phyloP scores from a whole-genome alignment of 345 rosid genomes.

The Abelmoschus esculentus region DNA sequence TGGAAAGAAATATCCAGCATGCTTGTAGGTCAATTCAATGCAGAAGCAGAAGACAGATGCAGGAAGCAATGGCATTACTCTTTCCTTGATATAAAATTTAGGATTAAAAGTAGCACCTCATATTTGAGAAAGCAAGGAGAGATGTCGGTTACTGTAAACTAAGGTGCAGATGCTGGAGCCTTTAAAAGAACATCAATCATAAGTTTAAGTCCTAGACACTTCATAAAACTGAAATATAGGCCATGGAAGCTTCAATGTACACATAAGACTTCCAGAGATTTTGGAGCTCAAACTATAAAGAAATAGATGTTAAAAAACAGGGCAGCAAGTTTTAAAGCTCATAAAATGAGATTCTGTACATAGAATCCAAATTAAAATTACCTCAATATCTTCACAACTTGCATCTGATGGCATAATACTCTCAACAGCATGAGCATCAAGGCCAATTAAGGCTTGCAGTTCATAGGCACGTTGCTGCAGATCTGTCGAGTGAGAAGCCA shows the following conservation, averaged over 20 bases:
- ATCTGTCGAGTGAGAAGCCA: conserved; percentile 94
- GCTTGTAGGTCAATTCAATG: neutral
- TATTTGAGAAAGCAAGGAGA: neutral
- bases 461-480: conserved; percentile 99
- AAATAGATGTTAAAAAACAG: neutral
- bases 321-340: neutral
- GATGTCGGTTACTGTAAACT: neutral
- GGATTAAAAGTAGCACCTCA: neutral
- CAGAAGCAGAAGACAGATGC: neutral
- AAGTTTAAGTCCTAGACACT: neutral
- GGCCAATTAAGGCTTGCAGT: conserved; percentile 63
- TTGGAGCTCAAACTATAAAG: neutral
- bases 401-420: conserved; percentile 75
- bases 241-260: neutral
- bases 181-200: neutral
- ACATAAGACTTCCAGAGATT: neutral
- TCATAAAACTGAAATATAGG: neutral
- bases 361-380: conserved; percentile 14
- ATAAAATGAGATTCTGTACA: neutral
- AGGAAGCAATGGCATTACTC: neutral
- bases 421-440: conserved; percentile 66
- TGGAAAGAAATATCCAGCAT: conserved; percentile 2
- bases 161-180: neutral
- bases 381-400: conserved; percentile 97
- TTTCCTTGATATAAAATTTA: neutral